Percentiles rank a stretch among this genome's conserved stretches.
Conservation (phyloP, 352 stramenopile genomes). For the Phytophthora meadii region DNA sequence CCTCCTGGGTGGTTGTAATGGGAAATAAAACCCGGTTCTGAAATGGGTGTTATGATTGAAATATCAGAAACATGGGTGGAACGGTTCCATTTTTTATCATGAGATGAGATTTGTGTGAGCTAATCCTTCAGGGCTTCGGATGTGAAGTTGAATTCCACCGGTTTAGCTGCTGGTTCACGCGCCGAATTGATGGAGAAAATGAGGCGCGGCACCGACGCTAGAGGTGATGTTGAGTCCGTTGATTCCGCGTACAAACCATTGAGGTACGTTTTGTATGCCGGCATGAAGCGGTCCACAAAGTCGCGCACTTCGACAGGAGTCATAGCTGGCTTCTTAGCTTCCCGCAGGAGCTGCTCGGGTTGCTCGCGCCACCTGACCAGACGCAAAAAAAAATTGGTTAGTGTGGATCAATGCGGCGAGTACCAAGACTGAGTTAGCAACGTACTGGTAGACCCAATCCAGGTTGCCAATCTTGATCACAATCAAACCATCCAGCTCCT, state of each 20-base stretch:
- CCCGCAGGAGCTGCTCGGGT: slow-evolving; percentile 71
- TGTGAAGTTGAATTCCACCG: slow-evolving; percentile 62
- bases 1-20: slow-evolving; percentile 4
- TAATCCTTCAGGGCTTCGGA: slow-evolving; percentile 45
- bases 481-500: slow-evolving; percentile 68
- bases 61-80: slow-evolving; percentile 1
- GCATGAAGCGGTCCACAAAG: slow-evolving; percentile 91
- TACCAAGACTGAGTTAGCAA: slow-evolving; percentile 4
- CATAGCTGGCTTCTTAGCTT: slow-evolving; percentile 66
- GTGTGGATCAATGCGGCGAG: slow-evolving; percentile 5
- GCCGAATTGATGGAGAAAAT: slow-evolving; percentile 61
- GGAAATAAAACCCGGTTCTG: neutral
- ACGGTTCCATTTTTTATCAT: slow-evolving; percentile 5
- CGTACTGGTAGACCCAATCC: slow-evolving; percentile 86
- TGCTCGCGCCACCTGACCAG: slow-evolving; percentile 79
- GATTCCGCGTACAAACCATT: slow-evolving; percentile 59
- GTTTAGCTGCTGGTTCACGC: slow-evolving; percentile 43
- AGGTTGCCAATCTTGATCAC: slow-evolving; percentile 78
- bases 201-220: slow-evolving; percentile 54
- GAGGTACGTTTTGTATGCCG: slow-evolving; percentile 80
- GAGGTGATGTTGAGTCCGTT: slow-evolving; percentile 17
- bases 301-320: slow-evolving; percentile 71
- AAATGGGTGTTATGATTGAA: neutral
- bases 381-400: slow-evolving; percentile 6
- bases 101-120: neutral